Percentiles rank a stretch among this genome's conserved stretches.
These are phyloP conservation scores for Dalechampia spathulata DNA, from an alignment of 441 rosid species.

Conservation along the genomic window DNA sequence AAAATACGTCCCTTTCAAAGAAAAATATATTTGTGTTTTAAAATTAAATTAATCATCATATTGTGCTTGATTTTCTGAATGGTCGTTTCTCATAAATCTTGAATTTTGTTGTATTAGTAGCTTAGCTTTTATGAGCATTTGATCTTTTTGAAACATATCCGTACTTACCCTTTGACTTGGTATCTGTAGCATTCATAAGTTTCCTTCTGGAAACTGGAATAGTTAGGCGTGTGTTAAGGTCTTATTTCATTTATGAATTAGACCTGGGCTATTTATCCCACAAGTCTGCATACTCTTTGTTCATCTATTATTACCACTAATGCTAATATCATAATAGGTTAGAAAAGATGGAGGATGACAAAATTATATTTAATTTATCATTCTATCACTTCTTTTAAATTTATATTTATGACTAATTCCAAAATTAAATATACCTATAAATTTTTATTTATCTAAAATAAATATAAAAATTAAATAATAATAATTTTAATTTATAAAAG, in stretches of 20 bases:
- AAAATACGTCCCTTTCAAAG: not conserved
- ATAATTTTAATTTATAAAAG: no score
- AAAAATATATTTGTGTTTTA: not conserved
- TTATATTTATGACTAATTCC: no score
- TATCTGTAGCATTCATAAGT: not conserved
- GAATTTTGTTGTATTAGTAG: not conserved
- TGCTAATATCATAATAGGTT: no score
- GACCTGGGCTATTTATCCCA: not conserved
- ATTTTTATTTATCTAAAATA: no score
- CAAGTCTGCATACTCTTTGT: no score
- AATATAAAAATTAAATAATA: no score
- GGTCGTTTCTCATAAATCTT: not conserved
- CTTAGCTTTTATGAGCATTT: not conserved
- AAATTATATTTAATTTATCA: no score
- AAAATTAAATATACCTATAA: no score
- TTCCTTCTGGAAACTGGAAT: not conserved
- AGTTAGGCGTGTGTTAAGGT: not conserved
- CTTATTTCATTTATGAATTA: not conserved
- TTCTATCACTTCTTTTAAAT: no score
- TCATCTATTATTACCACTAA: no score
- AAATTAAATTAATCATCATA: not conserved
- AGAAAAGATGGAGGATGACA: no score
- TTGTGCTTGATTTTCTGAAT: not conserved
- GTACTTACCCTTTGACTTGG: not conserved
- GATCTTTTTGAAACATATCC: not conserved